Conservation (phyloP, 306 rosid species). For the Lathyrus oleraceus region DNA sequence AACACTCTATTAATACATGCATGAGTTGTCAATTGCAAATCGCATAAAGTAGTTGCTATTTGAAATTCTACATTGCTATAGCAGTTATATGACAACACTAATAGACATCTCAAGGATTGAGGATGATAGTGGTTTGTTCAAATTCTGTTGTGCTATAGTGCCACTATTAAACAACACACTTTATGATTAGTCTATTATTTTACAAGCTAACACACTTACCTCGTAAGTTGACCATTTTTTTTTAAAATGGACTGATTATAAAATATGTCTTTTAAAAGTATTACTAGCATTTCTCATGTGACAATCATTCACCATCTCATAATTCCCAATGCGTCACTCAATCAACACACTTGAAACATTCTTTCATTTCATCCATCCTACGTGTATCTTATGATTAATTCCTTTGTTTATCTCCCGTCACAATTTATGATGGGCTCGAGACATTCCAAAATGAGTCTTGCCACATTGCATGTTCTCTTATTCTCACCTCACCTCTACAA, state of each 20-base stretch:
- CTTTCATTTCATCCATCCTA: neutral
- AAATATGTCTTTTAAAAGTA: neutral
- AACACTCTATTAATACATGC: neutral
- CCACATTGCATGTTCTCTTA: neutral
- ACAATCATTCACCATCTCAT: conserved; percentile 2
- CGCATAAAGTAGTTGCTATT: neutral
- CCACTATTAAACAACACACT: neutral
- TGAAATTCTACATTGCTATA: neutral
- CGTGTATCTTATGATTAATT: neutral
- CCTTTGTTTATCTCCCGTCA: neutral
- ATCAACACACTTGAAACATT: conserved; percentile 3
- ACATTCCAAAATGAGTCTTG: neutral
- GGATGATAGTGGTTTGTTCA: neutral
- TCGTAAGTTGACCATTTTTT: neutral
- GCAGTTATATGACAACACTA: neutral
- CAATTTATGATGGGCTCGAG: neutral
- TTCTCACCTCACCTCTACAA: neutral
- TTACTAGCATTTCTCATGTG: neutral
- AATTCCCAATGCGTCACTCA: conserved; percentile 16
- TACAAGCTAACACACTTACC: neutral
- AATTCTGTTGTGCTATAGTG: neutral
- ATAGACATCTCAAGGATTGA: neutral
- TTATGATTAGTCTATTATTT: neutral
- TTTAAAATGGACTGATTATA: neutral
- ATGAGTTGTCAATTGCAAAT: neutral